Conservation (phyloP, 2,329 filamentous ascomycete genomes). For the Colletotrichum incanum region DNA sequence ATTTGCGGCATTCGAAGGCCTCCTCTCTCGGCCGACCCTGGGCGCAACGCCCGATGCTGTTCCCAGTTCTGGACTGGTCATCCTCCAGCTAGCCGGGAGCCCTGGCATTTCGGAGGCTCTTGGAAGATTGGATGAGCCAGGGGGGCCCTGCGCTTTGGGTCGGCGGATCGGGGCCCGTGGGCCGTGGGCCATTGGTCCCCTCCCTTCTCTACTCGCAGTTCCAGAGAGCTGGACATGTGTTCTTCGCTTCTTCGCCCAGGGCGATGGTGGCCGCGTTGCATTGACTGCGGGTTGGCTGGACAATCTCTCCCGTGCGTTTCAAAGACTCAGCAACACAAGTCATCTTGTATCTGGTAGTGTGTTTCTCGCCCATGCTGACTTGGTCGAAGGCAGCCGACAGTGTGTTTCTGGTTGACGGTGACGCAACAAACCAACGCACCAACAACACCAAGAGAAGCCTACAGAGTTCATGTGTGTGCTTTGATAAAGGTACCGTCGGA, state of each 20-base stretch:
- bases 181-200: slow-evolving; percentile 22
- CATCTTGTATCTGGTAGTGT: not conserved
- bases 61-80: slow-evolving; percentile 37
- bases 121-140: slow-evolving; percentile 42
- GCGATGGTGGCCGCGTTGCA: slow-evolving; percentile 15
- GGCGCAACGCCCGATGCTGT: slow-evolving; percentile 13
- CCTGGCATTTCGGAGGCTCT: slow-evolving; percentile 28
- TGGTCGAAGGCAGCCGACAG: not conserved
- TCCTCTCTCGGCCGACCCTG: slow-evolving; percentile 27
- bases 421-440: not conserved
- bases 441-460: not conserved
- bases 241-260: slow-evolving; percentile 25
- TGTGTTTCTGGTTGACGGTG: not conserved
- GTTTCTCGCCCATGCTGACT: slow-evolving; percentile 17
- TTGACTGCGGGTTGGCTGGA: slow-evolving; percentile 22
- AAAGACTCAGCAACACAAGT: slow-evolving; percentile 6
- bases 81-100: slow-evolving; percentile 24
- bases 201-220: slow-evolving; percentile 4
- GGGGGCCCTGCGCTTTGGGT: slow-evolving; percentile 37
- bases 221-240: slow-evolving; percentile 34
- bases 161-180: slow-evolving; percentile 35
- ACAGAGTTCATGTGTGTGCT: not conserved
- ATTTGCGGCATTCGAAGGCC: slow-evolving; percentile 32
- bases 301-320: slow-evolving; percentile 32
- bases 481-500: slow-evolving; percentile 9